Conservation (phyloP, 768 basidiomycete genomes). For the Austroboletus eburneus region DNA sequence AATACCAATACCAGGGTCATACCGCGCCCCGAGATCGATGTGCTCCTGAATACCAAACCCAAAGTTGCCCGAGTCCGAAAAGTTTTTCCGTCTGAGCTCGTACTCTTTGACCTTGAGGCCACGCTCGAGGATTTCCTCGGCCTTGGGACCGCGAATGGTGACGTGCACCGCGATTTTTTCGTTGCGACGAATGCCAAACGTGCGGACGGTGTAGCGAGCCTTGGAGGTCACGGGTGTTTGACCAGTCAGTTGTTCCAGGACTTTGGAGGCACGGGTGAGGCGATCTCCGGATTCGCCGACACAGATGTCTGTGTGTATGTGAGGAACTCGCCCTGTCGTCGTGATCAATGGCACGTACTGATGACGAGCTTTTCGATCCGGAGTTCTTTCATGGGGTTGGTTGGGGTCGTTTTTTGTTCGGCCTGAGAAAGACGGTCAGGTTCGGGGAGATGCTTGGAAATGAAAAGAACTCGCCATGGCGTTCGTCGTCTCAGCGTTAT, state of each 20-base stretch:
- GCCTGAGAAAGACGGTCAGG: slow-evolving; percentile 44
- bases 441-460: not conserved
- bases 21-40: slow-evolving; percentile 97
- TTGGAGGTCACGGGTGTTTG: slow-evolving; percentile 99
- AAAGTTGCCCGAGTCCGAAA: slow-evolving; percentile 98
- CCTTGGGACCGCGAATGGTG: slow-evolving; percentile 98
- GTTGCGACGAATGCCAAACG: slow-evolving; percentile 99
- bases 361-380: slow-evolving; percentile 98
- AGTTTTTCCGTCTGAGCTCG: slow-evolving; percentile 95
- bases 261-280: slow-evolving; percentile 97
- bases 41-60: slow-evolving; percentile 99
- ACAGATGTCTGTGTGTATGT: slow-evolving; percentile 76
- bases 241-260: slow-evolving; percentile 97
- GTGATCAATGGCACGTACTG: slow-evolving; percentile 60
- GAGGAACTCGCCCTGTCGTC: not conserved
- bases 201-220: slow-evolving; percentile 98
- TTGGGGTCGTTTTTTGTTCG: slow-evolving; percentile 83
- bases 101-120: slow-evolving; percentile 99
- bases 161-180: slow-evolving; percentile 99
- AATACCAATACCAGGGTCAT: slow-evolving; percentile 98
- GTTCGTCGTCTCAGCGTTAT: slow-evolving; percentile 29
- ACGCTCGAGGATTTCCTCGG: slow-evolving; percentile 98
- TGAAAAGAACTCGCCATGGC: slow-evolving; percentile 23
- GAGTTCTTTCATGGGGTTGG: slow-evolving; percentile 95
- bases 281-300: slow-evolving; percentile 99